Evolutionary conservation across 805 yeast genomes (phyloP), one percentile per base, ranked within the genome.

Genomic region (Torulaspora microellipsoides): DNA sequence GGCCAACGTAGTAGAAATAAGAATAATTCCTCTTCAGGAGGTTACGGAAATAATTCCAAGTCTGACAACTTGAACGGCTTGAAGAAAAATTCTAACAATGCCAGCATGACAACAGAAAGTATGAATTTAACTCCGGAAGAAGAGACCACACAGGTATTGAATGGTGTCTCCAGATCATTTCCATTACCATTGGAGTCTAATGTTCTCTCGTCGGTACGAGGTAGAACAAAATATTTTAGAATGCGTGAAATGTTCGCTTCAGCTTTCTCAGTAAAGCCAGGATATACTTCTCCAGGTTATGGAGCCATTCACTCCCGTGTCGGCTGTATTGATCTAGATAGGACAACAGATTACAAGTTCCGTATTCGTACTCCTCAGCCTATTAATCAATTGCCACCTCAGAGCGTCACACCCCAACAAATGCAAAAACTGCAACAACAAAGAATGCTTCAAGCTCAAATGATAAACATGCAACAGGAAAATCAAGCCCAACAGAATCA

Each of bases 221-320:
- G 81, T 41, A 77, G 95, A 49, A 81, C 81, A 27, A 75, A 80
- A 45, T 87, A 86, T 55, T 72, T 93, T 54, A 77, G 95, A 48
- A 83, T 88, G 85, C 75, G 98, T 52, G 99, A 93, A 62, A 86
- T 90, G 82, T 85, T 91, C 66, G 95, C 96, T 1, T 78, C 85
- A 47, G 91, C 96, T 2, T 64, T 64, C 38, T 47, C 59, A 6
- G 52, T 61, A 3, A 61, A 56, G 42, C 60, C 56, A 14, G 67
- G 67, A 1, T 64, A 52, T 1, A 73, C 85, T 11, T 70, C 85
- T 8, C 87, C 80, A 9, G 75, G 85, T 33, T 76, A 81, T 42
- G 71, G 75, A 28, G 67, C 76, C 1, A 66, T 75, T 43, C 72
- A 71, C 44, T 77, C 77, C 40, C 76, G 79, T 6, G 78, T 81